Evolutionary conservation across 164 flowering plant species (phyloP).

Genomic region (Paratinospora sagittata): DNA sequence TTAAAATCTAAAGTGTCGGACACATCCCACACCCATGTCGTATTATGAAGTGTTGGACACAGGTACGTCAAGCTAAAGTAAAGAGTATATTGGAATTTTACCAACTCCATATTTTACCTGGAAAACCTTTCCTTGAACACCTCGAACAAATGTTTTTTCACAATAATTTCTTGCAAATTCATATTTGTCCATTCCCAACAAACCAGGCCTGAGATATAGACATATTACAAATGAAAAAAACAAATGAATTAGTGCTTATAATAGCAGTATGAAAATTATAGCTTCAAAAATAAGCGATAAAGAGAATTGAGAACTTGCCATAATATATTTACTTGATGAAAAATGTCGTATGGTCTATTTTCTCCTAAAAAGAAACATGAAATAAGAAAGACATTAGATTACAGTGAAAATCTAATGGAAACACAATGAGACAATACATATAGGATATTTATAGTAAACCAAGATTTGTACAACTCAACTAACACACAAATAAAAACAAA

Average conservation of each 20-base stretch:
- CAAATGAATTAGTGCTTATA: not conserved
- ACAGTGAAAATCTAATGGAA: constrained; percentile 1
- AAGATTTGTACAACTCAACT: too few relatives aligned
- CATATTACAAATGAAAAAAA: constrained; percentile 11
- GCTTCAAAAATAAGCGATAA: not conserved
- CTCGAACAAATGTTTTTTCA: too few relatives aligned
- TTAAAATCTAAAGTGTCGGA: too few relatives aligned
- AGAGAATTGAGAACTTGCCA: constrained; percentile 47
- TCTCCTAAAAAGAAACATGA: constrained; percentile 59
- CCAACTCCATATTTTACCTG: constrained; percentile 37
- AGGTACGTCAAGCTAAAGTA: too few relatives aligned
- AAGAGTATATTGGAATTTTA: not conserved
- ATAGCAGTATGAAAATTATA: not conserved
- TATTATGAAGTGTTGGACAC: too few relatives aligned
- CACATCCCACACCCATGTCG: too few relatives aligned
- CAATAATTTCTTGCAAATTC: too few relatives aligned
- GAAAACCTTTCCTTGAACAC: not conserved
- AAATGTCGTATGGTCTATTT: constrained; percentile 19
- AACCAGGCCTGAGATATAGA: constrained; percentile 27
- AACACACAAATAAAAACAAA: too few relatives aligned
- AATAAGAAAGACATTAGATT: constrained; percentile 24
- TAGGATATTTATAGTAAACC: too few relatives aligned
- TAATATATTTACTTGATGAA: too few relatives aligned
- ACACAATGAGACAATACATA: too few relatives aligned
- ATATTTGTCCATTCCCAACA: too few relatives aligned